Percentiles rank a stretch among this genome's conserved stretches.
Evolutionary conservation across 352 stramenopile species (phyloP).

Genomic region (Pythium dissimile): DNA sequence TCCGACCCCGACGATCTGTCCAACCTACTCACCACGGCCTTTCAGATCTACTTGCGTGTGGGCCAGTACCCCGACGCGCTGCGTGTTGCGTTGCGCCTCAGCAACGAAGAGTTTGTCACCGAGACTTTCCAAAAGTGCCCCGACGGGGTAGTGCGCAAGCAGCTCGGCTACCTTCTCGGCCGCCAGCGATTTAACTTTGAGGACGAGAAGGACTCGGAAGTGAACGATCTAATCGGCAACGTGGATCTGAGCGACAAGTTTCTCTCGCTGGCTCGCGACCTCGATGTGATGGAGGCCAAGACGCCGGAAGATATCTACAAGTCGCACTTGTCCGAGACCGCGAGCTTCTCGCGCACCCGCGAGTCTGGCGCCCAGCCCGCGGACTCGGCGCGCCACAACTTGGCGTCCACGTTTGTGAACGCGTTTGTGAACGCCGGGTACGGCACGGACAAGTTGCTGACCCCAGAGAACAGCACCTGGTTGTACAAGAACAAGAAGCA

Average conservation of each 20-base stretch:
- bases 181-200: slow-evolving; percentile 94
- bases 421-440: slow-evolving; percentile 99
- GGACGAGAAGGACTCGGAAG: slow-evolving; percentile 87
- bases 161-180: slow-evolving; percentile 97
- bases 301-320: slow-evolving; percentile 99
- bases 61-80: slow-evolving; percentile 95
- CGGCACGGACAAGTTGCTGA: slow-evolving; percentile 95
- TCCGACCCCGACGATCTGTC: slow-evolving; percentile 96
- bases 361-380: slow-evolving; percentile 80
- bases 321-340: slow-evolving; percentile 97
- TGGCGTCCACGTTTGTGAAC: slow-evolving; percentile 99
- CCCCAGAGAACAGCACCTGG: slow-evolving; percentile 94
- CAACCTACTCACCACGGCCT: slow-evolving; percentile 91
- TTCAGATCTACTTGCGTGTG: slow-evolving; percentile 94
- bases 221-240: slow-evolving; percentile 97
- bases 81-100: slow-evolving; percentile 94
- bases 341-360: slow-evolving; percentile 65
- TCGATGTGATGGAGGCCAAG: slow-evolving; percentile 97
- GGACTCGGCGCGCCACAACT: slow-evolving; percentile 97
- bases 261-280: slow-evolving; percentile 93
- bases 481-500: slow-evolving; percentile 99
- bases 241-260: slow-evolving; percentile 96
- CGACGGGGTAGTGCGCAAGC: slow-evolving; percentile 60
- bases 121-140: slow-evolving; percentile 80
- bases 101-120: slow-evolving; percentile 71